Conservation (phyloP, 345 rosid species). For the Laguncularia racemosa region DNA sequence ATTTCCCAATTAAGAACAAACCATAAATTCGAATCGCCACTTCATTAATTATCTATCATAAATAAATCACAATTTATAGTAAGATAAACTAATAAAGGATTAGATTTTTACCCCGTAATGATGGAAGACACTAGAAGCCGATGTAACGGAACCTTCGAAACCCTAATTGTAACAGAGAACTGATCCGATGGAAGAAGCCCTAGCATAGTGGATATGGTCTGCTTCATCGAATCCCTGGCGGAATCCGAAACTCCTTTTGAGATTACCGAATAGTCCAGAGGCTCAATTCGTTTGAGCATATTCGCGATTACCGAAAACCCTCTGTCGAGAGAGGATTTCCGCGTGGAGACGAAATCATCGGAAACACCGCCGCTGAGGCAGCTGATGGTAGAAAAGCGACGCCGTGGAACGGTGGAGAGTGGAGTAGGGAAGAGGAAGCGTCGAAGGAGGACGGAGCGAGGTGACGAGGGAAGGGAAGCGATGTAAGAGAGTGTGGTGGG, state of each 20-base stretch:
- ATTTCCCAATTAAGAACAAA: too few relatives aligned
- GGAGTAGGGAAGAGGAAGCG: slow-evolving; percentile 7
- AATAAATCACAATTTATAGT: too few relatives aligned
- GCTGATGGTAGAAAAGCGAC: slow-evolving; percentile 26
- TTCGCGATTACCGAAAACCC: slow-evolving; percentile 74
- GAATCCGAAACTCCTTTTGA: slow-evolving; percentile 82
- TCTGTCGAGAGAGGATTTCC: slow-evolving; percentile 55
- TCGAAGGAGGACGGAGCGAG: slow-evolving; percentile 9
- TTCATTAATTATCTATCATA: too few relatives aligned
- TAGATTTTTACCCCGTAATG: slow-evolving; percentile 63
- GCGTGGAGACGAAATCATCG: slow-evolving; percentile 73
- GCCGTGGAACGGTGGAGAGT: slow-evolving; percentile 10
- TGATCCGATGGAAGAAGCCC: slow-evolving; percentile 89
- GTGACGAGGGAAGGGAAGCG: slow-evolving; percentile 2
- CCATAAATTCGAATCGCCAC: too few relatives aligned
- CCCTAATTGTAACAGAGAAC: slow-evolving; percentile 49
- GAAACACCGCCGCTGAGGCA: slow-evolving; percentile 66
- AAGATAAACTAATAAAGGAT: too few relatives aligned
- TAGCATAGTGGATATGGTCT: slow-evolving; percentile 83
- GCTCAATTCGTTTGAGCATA: slow-evolving; percentile 67
- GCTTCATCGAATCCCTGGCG: slow-evolving; percentile 87
- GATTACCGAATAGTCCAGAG: slow-evolving; percentile 66
- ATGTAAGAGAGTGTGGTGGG: neutral
- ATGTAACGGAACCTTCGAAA: slow-evolving; percentile 54
- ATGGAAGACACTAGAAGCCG: slow-evolving; percentile 73